Evolutionary conservation across 2,329 filamentous ascomycete species (phyloP).

Genomic region (Stemphylium lycopersici): DNA sequence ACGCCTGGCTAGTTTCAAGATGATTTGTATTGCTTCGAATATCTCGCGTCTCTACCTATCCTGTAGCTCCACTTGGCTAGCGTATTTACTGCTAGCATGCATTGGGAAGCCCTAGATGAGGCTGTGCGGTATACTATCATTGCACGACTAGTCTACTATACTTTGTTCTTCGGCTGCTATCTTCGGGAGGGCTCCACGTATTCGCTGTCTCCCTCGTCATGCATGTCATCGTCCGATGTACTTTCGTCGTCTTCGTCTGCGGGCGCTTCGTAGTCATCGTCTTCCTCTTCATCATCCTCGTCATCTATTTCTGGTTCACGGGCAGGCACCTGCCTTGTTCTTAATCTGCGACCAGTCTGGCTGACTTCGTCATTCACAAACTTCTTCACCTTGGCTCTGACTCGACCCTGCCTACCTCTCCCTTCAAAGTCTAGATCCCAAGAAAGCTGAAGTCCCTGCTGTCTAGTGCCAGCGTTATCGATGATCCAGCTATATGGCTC

Average conservation of each 20-base stretch:
- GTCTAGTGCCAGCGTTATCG: constrained; percentile 44
- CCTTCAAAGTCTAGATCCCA: constrained; percentile 54
- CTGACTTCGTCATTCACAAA: constrained; percentile 27
- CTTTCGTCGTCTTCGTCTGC: constrained; percentile 25
- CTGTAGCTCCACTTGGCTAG: too few relatives aligned
- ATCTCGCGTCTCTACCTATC: too few relatives aligned
- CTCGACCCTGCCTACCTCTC: constrained; percentile 50
- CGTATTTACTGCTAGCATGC: too few relatives aligned
- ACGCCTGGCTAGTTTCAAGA: too few relatives aligned
- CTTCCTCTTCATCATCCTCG: constrained; percentile 18
- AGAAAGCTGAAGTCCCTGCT: constrained; percentile 46
- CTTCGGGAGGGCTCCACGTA: constrained; percentile 20
- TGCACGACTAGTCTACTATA: too few relatives aligned
- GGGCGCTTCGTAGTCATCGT: neutral
- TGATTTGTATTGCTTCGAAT: too few relatives aligned
- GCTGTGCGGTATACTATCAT: neutral
- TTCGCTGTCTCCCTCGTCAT: constrained; percentile 21
- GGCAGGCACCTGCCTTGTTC: neutral
- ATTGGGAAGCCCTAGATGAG: too few relatives aligned
- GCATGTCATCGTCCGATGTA: constrained; percentile 25
- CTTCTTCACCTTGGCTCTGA: constrained; percentile 50
- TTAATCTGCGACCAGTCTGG: constrained; percentile 21
- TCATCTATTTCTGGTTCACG: neutral
- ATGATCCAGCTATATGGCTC: constrained; percentile 53
- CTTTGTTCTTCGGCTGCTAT: neutral